Evolutionary conservation across 179 eudicot genomes (phyloP).

Genomic region (Beta macrorhiza): DNA sequence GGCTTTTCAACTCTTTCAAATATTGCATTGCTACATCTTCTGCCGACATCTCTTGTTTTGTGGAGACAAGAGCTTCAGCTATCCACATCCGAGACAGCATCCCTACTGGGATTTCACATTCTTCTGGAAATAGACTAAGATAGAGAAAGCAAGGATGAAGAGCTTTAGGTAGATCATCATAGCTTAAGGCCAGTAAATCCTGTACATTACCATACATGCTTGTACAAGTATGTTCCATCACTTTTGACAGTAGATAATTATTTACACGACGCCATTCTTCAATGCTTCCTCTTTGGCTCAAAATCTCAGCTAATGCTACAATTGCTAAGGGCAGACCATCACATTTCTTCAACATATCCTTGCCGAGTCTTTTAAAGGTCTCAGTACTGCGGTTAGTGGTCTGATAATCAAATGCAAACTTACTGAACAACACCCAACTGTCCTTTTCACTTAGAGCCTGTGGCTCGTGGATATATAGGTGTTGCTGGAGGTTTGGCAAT

Average conservation of each 20-base stretch:
- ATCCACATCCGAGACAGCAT: conserved; percentile 56
- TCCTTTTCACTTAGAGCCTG: conserved; percentile 38
- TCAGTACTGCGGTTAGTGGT: too few relatives aligned
- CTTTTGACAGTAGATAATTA: conserved; percentile 32
- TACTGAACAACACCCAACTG: conserved; percentile 48
- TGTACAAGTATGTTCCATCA: conserved; percentile 40
- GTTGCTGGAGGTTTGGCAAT: conserved; percentile 32
- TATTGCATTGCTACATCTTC: conserved; percentile 48
- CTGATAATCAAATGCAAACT: conserved; percentile 31
- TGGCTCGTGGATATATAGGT: conserved; percentile 30
- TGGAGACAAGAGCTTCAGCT: conserved; percentile 50
- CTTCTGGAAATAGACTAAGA: conserved; percentile 51
- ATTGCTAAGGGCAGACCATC: conserved; percentile 66
- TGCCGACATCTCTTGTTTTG: conserved; percentile 35
- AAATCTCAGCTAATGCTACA: conserved; percentile 52
- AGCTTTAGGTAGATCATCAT: conserved; percentile 50
- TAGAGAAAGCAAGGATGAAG: conserved; percentile 63
- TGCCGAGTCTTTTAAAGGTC: conserved; percentile 39
- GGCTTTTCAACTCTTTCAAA: conserved; percentile 42
- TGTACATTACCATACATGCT: too few relatives aligned
- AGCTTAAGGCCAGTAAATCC: conserved; percentile 50
- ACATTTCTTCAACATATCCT: conserved; percentile 45
- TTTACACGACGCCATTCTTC: conserved; percentile 52
- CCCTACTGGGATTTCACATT: conserved; percentile 37
- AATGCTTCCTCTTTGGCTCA: conserved; percentile 36